Conservation (phyloP, 2,329 filamentous ascomycete genomes). For the Aspergillus pseudoglaucus region DNA sequence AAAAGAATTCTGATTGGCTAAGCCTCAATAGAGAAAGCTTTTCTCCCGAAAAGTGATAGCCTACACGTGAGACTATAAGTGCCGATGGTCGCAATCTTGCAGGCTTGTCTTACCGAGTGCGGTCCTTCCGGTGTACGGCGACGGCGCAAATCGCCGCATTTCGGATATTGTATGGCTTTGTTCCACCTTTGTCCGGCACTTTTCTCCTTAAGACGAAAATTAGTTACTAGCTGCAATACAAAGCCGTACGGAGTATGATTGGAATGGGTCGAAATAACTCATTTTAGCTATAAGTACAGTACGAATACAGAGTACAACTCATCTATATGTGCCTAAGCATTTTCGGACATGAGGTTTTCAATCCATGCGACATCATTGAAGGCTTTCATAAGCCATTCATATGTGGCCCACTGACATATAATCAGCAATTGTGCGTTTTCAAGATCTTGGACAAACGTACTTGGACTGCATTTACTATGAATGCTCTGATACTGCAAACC, state of each 20-base stretch:
- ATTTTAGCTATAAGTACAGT: neutral
- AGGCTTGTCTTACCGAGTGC: constrained; percentile 3
- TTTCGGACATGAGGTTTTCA: constrained; percentile 5
- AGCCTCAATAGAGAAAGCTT: constrained; percentile 2
- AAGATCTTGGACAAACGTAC: constrained; percentile 24
- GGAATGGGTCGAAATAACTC: constrained; percentile 17
- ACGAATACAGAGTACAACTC: neutral
- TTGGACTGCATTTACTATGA: constrained; percentile 86
- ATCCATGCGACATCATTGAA: constrained; percentile 15
- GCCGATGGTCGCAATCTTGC: constrained; percentile 24
- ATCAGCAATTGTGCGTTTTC: constrained; percentile 4
- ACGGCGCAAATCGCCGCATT: constrained; percentile 20
- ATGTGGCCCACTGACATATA: constrained; percentile 67
- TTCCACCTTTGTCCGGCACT: constrained; percentile 10
- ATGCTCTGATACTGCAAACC: constrained; percentile 78
- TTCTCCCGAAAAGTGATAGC: constrained; percentile 13
- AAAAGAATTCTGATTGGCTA: constrained; percentile 11
- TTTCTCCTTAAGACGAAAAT: constrained; percentile 19
- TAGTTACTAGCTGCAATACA: constrained; percentile 23
- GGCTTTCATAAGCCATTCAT: constrained; percentile 73
- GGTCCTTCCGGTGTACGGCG: constrained; percentile 23
- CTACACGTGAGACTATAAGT: constrained; percentile 16
- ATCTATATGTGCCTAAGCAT: neutral
- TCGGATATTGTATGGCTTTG: constrained; percentile 16
- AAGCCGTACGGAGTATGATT: constrained; percentile 17